phyloP scores from a whole-genome alignment of 2,329 filamentous ascomycete genomes.

The Orbilia brochopaga region DNA sequence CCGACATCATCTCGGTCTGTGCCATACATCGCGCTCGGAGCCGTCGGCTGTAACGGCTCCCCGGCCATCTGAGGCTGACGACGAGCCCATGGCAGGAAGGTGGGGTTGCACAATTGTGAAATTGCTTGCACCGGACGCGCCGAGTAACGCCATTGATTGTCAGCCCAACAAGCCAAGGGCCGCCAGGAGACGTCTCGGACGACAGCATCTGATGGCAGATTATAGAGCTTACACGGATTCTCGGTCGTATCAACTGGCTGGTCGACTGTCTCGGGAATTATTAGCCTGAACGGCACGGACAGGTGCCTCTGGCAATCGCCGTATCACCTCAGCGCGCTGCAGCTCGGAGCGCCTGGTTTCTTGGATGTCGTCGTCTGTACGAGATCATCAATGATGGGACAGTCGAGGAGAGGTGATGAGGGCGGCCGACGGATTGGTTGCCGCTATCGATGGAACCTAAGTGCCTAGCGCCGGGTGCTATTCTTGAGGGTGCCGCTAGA shows the following conservation, averaged over 20 bases:
- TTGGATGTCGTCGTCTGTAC: too few relatives aligned
- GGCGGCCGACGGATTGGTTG: too few relatives aligned
- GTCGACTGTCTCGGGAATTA: not conserved
- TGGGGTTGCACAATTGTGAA: constrained; percentile 30
- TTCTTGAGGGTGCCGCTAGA: too few relatives aligned
- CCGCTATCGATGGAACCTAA: too few relatives aligned
- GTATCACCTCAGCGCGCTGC: not conserved
- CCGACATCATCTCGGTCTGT: too few relatives aligned
- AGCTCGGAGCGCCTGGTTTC: not conserved
- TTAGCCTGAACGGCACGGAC: not conserved
- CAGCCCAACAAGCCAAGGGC: constrained; percentile 11
- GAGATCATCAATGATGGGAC: too few relatives aligned
- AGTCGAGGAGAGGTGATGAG: too few relatives aligned
- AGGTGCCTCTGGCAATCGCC: not conserved
- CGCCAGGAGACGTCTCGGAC: too few relatives aligned
- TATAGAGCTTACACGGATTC: not conserved
- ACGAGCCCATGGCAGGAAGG: constrained; percentile 34
- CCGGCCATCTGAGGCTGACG: not conserved
- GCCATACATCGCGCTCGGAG: too few relatives aligned
- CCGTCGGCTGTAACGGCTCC: constrained; percentile 2
- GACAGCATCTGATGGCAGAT: not conserved
- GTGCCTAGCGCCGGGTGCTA: too few relatives aligned
- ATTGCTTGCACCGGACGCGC: constrained; percentile 3
- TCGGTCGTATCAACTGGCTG: not conserved
- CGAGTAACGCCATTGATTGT: constrained; percentile 31